Conservation (phyloP, 2,329 filamentous ascomycete genomes). For the Chrysoporthe deuterocubensis region DNA sequence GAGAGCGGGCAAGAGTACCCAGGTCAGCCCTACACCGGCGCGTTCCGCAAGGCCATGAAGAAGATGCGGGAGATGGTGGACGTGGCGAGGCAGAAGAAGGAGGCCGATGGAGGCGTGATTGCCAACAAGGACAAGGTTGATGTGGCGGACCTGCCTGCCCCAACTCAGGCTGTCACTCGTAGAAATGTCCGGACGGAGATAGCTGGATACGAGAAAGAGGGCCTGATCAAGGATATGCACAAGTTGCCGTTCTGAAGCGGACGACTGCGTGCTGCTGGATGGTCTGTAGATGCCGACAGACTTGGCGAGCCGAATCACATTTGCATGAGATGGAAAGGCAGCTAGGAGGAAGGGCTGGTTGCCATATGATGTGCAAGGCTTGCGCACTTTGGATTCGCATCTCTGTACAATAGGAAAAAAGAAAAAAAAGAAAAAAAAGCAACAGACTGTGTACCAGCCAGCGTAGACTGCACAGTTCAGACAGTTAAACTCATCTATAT, state of each 20-base stretch:
- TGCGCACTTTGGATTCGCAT: too few relatives aligned
- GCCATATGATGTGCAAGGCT: too few relatives aligned
- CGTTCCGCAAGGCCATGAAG: constrained; percentile 47
- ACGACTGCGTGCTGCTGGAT: not conserved
- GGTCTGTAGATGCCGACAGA: not conserved
- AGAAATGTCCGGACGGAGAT: not conserved
- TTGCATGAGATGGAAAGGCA: not conserved
- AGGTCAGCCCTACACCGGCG: constrained; percentile 56
- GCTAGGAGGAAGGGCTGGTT: too few relatives aligned
- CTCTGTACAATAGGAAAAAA: constrained; percentile 32
- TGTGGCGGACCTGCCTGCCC: not conserved
- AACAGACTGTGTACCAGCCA: constrained; percentile 14
- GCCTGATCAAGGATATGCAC: not conserved
- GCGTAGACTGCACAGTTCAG: not conserved
- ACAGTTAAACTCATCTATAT: not conserved
- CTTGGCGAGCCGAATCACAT: not conserved
- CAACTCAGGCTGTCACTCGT: not conserved
- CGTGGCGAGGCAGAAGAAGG: constrained; percentile 12
- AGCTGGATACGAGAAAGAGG: not conserved
- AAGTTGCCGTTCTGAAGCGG: not conserved
- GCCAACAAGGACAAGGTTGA: constrained; percentile 1
- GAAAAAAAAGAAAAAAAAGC: constrained; percentile 6
- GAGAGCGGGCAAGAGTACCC: constrained; percentile 55
- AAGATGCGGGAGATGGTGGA: constrained; percentile 41
- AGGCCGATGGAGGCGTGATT: not conserved